Evolutionary conservation across 1,139 yeast species (phyloP), one percentile per base, ranked within the genome.

Genomic region (Wickerhamomyces sp.): DNA sequence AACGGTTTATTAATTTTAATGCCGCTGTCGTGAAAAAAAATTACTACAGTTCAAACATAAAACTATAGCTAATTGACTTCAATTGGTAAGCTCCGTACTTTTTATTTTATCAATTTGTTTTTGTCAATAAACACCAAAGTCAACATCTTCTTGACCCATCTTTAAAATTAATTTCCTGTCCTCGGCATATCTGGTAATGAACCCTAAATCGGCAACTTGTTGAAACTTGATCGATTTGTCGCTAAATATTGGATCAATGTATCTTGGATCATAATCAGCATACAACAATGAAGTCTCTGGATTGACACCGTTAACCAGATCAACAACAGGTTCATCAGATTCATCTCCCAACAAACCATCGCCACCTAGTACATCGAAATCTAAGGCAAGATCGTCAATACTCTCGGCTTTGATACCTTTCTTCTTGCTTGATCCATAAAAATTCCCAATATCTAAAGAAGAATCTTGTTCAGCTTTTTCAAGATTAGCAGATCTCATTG

Each of bases 211-310:
- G 0, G 48, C 45, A 5, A 23, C 14, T 15, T 41, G 51, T n/a
- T n/a, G n/a, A n/a, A n/a, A n/a, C 37, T 39, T 42, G 6, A 35
- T 33, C 16, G 43, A 21, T 3, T 17, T 16, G 6, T 31, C 33
- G n/a, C 36, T 37, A 35, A 42, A 50, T 4, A 45, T 23, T 7
- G 50, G 47, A 26, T 49, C 53, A 2, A 30, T 38, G 23, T 22
- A 43, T 24, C 52, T 38, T 16, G 55, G 53, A 35, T 50, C 53
- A 34, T 32, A 49, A 33, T 50, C 54, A 1, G 27, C 24, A 3
- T 34, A 33, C 17, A 47, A 27, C 12, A 50, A 21, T 2, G 36
- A 19, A 0, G 49, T 47, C n/a, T 32, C 16, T 9, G 30, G 30
- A 25, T 39, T 33, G 15, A 43, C 26, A 18, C 26, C 36, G 18